phyloP scores from a whole-genome alignment of 441 rosid genomes.

The Capsella rubella region DNA sequence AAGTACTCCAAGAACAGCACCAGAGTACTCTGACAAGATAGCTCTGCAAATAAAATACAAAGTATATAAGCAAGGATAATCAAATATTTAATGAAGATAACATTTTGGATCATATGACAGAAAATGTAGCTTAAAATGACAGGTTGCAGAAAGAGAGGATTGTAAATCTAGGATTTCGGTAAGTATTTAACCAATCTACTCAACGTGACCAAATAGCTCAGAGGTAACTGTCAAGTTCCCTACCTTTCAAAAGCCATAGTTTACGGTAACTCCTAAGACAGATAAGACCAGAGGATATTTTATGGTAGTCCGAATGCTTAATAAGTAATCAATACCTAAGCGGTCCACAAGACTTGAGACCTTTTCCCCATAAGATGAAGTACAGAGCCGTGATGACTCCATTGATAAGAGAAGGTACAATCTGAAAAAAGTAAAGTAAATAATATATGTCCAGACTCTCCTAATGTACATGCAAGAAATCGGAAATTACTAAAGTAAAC shows the following conservation, averaged over 20 bases:
- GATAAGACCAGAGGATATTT: neutral
- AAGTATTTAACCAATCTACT: constrained; percentile 1
- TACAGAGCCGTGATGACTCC: constrained; percentile 91
- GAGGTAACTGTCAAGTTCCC: constrained; percentile 8
- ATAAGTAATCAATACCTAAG: constrained; percentile 62
- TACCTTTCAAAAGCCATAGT: constrained; percentile 10
- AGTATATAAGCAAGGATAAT: constrained; percentile 2
- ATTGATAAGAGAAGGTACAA: constrained; percentile 88
- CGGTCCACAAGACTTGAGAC: constrained; percentile 92
- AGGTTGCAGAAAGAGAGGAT: neutral
- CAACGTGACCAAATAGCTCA: neutral
- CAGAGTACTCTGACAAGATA: constrained; percentile 94
- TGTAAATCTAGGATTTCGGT: neutral
- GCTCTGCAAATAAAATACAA: constrained; percentile 55
- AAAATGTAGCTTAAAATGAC: constrained; percentile 2
- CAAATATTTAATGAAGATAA: neutral
- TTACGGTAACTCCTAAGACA: constrained; percentile 13
- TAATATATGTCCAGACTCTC: constrained; percentile 16
- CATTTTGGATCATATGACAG: neutral
- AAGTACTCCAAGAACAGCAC: constrained; percentile 95
- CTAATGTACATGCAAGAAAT: neutral
- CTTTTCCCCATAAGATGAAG: constrained; percentile 95
- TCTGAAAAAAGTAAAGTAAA: constrained; percentile 56
- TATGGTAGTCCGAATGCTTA: constrained; percentile 9
- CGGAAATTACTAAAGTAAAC: constrained; percentile 43